Evolutionary conservation across 768 basidiomycete genomes (phyloP).

Genomic region (Trametes elegans): DNA sequence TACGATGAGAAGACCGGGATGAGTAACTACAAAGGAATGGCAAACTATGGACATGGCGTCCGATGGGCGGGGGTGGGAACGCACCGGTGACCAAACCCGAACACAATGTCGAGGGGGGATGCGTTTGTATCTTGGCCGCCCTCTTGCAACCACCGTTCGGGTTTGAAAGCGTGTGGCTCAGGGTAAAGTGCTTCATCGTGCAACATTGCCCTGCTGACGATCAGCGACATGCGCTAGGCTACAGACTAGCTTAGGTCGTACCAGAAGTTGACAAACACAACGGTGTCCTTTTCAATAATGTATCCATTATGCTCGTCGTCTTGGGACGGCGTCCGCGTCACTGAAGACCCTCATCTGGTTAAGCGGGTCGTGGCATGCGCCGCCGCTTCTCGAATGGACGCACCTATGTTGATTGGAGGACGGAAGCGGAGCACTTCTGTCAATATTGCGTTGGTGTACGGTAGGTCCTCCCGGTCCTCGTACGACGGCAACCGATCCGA

Average conservation of each 20-base stretch:
- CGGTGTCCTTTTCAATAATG: constrained; percentile 16
- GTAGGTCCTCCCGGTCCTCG: constrained; percentile 21
- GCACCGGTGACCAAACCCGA: constrained; percentile 7
- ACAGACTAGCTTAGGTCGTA: neutral
- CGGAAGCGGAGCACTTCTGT: constrained; percentile 29
- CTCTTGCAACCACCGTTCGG: constrained; percentile 22
- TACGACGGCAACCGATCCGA: constrained; percentile 23
- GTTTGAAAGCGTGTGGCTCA: constrained; percentile 28
- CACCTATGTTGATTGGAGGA: constrained; percentile 8
- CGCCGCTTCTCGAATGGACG: no score
- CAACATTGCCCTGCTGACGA: constrained; percentile 32
- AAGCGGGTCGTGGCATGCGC: no score
- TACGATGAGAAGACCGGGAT: neutral
- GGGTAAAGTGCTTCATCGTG: constrained; percentile 44
- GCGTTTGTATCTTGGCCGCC: constrained; percentile 1
- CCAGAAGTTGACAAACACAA: constrained; percentile 22
- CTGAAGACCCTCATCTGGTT: neutral
- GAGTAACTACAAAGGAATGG: no score
- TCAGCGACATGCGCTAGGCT: neutral
- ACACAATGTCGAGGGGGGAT: neutral
- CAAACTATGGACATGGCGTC: neutral
- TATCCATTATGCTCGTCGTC: constrained; percentile 21
- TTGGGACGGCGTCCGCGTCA: neutral
- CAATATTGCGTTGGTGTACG: constrained; percentile 29
- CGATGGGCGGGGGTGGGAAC: neutral